These are phyloP conservation scores for Magnaporthiopsis poae DNA, from an alignment of 2,329 filamentous ascomycete species.

Conservation along the genomic window DNA sequence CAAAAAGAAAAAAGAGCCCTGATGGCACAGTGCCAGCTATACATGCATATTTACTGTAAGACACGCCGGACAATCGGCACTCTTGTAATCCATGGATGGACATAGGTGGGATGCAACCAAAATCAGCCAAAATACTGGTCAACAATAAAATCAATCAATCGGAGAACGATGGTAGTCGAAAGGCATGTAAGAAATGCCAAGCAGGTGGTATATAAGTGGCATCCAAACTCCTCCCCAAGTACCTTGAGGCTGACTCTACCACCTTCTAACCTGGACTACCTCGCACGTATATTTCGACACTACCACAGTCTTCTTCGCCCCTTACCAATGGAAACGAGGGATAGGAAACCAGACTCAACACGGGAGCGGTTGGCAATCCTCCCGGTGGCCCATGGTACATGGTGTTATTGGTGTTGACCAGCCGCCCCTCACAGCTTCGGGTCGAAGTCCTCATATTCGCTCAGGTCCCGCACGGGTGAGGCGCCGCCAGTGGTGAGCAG, in stretches of 20 bases:
- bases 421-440: conserved; percentile 56
- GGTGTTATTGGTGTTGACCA: neutral
- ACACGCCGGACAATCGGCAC: too few relatives aligned
- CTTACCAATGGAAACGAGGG: neutral
- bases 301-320: neutral
- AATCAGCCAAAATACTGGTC: too few relatives aligned
- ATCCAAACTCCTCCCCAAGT: too few relatives aligned
- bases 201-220: too few relatives aligned
- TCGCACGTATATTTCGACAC: neutral
- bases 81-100: too few relatives aligned
- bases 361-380: neutral
- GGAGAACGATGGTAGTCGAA: too few relatives aligned
- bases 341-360: neutral
- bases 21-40: neutral
- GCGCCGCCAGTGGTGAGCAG: conserved; percentile 65
- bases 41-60: neutral
- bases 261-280: neutral
- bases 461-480: conserved; percentile 62
- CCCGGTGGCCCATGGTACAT: neutral
- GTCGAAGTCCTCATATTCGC: conserved; percentile 76
- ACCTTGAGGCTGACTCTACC: too few relatives aligned
- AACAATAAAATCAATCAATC: too few relatives aligned
- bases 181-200: too few relatives aligned
- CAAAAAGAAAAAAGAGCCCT: conserved; percentile 2
- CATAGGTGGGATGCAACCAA: too few relatives aligned